Evolutionary conservation across 2,329 filamentous ascomycete species (phyloP).

Genomic region (Aspergillus sp.): DNA sequence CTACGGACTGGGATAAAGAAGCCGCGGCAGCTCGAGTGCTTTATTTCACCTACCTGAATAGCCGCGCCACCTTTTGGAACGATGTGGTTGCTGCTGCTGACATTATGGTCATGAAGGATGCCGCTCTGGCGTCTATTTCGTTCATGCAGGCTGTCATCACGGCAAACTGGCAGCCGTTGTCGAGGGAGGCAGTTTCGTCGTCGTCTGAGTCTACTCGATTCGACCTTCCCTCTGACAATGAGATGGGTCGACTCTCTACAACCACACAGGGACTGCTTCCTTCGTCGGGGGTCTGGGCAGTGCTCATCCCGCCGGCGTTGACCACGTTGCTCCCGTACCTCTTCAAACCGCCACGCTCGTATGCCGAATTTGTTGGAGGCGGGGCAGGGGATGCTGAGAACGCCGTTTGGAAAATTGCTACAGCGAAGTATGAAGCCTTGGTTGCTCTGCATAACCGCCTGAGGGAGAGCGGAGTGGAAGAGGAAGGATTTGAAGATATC

Average conservation of each 20-base stretch:
- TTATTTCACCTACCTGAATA: slow-evolving; percentile 45
- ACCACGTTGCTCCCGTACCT: slow-evolving; percentile 47
- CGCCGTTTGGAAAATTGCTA: slow-evolving; percentile 48
- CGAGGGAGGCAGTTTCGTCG: slow-evolving; percentile 18
- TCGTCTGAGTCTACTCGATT: slow-evolving; percentile 18
- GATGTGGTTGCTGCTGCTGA: slow-evolving; percentile 47
- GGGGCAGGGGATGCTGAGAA: slow-evolving; percentile 49
- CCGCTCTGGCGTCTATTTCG: slow-evolving; percentile 45
- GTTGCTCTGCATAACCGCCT: slow-evolving; percentile 40
- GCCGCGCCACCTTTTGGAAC: slow-evolving; percentile 44
- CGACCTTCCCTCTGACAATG: slow-evolving; percentile 33
- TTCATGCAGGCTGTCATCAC: slow-evolving; percentile 45
- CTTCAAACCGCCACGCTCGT: slow-evolving; percentile 47
- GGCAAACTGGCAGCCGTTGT: slow-evolving; percentile 43
- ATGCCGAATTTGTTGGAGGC: slow-evolving; percentile 48
- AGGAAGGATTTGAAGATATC: slow-evolving; percentile 31
- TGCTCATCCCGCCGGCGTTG: slow-evolving; percentile 43
- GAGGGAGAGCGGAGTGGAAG: slow-evolving; percentile 23
- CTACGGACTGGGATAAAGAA: slow-evolving; percentile 37
- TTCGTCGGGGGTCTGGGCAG: slow-evolving; percentile 40
- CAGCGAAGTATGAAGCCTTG: slow-evolving; percentile 49
- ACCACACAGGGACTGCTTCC: slow-evolving; percentile 28
- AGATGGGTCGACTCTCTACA: slow-evolving; percentile 28
- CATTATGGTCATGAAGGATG: slow-evolving; percentile 47
- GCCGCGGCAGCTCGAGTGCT: slow-evolving; percentile 45